These are phyloP conservation scores for Penicillium sp. DNA, from an alignment of 2,329 filamentous ascomycete genomes.

Conservation along the genomic window DNA sequence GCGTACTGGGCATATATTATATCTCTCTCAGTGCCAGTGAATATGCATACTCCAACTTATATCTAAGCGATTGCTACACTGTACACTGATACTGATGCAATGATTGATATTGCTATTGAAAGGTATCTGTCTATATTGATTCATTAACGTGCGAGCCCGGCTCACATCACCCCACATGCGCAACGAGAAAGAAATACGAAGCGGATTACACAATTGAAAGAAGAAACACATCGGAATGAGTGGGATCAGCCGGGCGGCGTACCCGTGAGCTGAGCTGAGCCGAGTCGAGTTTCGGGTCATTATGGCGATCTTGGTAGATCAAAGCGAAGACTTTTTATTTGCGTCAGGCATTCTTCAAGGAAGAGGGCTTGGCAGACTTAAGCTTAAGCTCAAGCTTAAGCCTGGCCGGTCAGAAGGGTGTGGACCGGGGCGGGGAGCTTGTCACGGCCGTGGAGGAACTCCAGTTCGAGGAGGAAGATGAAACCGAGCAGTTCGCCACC, in stretches of 20 bases:
- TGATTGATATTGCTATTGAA: too few species aligned
- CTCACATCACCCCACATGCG: conserved; percentile 12
- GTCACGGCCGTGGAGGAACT: conserved; percentile 87
- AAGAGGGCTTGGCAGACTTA: too few species aligned
- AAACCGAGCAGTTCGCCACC: conserved; percentile 86
- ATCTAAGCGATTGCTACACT: too few species aligned
- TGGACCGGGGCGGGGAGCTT: conserved; percentile 84
- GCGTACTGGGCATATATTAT: too few species aligned
- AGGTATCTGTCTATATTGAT: conserved; percentile 22
- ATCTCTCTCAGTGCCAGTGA: too few species aligned
- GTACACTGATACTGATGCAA: too few species aligned
- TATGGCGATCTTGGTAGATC: conserved; percentile 13
- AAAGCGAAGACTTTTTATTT: conserved; percentile 9
- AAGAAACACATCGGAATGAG: background rate
- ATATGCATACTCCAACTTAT: too few species aligned
- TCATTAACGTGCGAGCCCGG: conserved; percentile 10
- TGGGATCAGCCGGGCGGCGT: background rate
- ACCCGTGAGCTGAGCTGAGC: background rate
- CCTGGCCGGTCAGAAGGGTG: conserved; percentile 75
- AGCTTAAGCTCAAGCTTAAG: conserved; percentile 35
- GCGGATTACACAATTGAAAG: background rate
- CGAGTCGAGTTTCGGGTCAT: background rate
- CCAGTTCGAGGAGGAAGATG: conserved; percentile 93
- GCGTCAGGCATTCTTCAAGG: too few species aligned
- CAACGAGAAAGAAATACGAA: conserved; percentile 6